phyloP scores from a whole-genome alignment of 345 rosid species.

The Boechera stricta region DNA sequence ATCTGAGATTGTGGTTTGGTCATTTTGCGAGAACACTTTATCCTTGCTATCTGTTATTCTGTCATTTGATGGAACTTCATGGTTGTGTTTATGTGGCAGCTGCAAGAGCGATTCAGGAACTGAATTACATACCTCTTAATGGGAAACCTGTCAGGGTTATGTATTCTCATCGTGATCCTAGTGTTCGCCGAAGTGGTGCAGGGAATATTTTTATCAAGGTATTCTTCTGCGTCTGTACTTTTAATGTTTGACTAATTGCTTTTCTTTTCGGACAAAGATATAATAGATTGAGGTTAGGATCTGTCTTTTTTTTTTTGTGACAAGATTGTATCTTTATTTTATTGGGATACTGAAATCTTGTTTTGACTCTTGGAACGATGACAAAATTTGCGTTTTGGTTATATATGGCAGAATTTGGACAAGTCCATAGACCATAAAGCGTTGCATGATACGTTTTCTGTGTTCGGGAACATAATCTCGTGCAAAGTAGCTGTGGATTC shows the following conservation, averaged over 20 bases:
- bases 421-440: conserved; percentile 90
- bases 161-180: conserved; percentile 87
- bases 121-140: conserved; percentile 79
- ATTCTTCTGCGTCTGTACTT: background rate
- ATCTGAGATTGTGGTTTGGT: too few relatives aligned
- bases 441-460: conserved; percentile 79
- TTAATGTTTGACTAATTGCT: background rate
- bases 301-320: background rate
- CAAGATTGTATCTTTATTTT: background rate
- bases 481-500: conserved; percentile 92
- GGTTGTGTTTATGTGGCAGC: conserved; percentile 55
- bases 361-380: background rate
- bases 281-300: background rate
- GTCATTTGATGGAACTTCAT: conserved; percentile 6
- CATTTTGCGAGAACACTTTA: too few relatives aligned
- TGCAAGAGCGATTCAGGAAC: conserved; percentile 77
- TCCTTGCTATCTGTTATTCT: background rate
- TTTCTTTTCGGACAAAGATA: background rate
- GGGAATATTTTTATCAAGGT: conserved; percentile 97
- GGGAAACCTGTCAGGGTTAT: conserved; percentile 80
- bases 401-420: conserved; percentile 74
- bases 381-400: background rate
- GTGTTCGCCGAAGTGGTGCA: conserved; percentile 83
- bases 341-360: background rate
- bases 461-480: conserved; percentile 84